Evolutionary conservation across 1,284 basidiomycete genomes (phyloP).

Genomic region (Ceratobasidium papillatum): DNA sequence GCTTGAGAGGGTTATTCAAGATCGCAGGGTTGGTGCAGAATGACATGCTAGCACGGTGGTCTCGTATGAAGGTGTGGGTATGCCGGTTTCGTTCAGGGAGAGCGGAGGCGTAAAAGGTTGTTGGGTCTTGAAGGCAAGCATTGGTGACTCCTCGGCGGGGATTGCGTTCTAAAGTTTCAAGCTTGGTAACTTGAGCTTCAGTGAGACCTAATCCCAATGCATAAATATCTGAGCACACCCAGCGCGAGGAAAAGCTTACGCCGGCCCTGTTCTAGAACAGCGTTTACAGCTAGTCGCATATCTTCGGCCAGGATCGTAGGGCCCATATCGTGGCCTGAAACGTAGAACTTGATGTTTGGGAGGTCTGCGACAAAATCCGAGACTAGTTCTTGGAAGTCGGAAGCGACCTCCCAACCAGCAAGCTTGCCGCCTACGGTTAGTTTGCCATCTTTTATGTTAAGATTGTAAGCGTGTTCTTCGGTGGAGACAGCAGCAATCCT

Average conservation of each 20-base stretch:
- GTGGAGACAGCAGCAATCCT: conserved; percentile 44
- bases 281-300: conserved; percentile 53
- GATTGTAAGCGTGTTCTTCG: conserved; percentile 45
- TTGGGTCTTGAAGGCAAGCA: conserved; percentile 49
- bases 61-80: conserved; percentile 52
- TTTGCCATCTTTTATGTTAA: conserved; percentile 46
- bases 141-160: conserved; percentile 47
- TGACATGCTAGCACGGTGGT: conserved; percentile 58
- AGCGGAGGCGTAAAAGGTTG: conserved; percentile 47
- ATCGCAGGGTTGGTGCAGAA: conserved; percentile 57
- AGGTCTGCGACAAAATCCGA: conserved; percentile 41
- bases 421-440: conserved; percentile 32
- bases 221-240: not conserved
- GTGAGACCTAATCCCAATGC: conserved; percentile 50
- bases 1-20: conserved; percentile 39
- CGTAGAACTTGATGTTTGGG: conserved; percentile 46
- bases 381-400: conserved; percentile 36
- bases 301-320: conserved; percentile 54
- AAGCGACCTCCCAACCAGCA: conserved; percentile 40
- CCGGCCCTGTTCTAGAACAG: conserved; percentile 51
- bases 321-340: conserved; percentile 54
- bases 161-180: conserved; percentile 53
- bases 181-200: conserved; percentile 51
- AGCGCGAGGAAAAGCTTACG: conserved; percentile 49
- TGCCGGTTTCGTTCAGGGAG: conserved; percentile 30